Conservation (phyloP, 192 early-diverging fungal species). For the Entophlyctis luteolus region DNA sequence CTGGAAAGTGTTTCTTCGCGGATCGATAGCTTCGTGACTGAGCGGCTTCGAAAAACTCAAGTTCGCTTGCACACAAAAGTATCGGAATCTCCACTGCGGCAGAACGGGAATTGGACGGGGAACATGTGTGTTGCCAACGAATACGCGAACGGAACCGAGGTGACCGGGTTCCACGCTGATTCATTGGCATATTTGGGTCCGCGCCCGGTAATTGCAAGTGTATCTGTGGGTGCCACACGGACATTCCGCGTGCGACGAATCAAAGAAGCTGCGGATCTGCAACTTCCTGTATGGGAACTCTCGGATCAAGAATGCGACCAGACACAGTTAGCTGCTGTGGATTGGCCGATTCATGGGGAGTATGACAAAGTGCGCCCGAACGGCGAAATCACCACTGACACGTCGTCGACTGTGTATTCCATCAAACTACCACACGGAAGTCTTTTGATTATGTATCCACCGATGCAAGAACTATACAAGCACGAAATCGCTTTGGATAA, state of each 20-base stretch:
- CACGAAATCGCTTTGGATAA: slow-evolving; percentile 37
- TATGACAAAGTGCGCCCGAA: too few species aligned
- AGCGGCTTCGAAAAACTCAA: neutral
- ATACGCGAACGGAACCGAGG: slow-evolving; percentile 32
- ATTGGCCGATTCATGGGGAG: too few species aligned
- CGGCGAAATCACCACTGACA: slow-evolving; percentile 36
- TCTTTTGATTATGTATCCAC: slow-evolving; percentile 53
- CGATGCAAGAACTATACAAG: slow-evolving; percentile 46
- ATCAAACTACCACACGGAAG: slow-evolving; percentile 49
- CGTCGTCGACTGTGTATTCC: slow-evolving; percentile 29
- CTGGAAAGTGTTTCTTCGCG: neutral
- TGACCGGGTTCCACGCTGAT: slow-evolving; percentile 45
- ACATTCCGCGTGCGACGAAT: slow-evolving; percentile 39
- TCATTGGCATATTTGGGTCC: slow-evolving; percentile 47
- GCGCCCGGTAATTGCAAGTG: slow-evolving; percentile 42
- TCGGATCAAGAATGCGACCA: neutral
- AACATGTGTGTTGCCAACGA: slow-evolving; percentile 42
- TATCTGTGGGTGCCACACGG: slow-evolving; percentile 45
- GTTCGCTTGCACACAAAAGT: slow-evolving; percentile 8
- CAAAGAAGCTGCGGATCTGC: neutral
- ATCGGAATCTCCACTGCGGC: neutral
- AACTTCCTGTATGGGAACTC: slow-evolving; percentile 3
- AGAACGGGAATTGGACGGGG: slow-evolving; percentile 29
- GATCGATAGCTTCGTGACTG: slow-evolving; percentile 3
- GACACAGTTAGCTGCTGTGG: neutral